phyloP scores from a whole-genome alignment of 371 early-diverging fungal species.

The Mortierella sp. region DNA sequence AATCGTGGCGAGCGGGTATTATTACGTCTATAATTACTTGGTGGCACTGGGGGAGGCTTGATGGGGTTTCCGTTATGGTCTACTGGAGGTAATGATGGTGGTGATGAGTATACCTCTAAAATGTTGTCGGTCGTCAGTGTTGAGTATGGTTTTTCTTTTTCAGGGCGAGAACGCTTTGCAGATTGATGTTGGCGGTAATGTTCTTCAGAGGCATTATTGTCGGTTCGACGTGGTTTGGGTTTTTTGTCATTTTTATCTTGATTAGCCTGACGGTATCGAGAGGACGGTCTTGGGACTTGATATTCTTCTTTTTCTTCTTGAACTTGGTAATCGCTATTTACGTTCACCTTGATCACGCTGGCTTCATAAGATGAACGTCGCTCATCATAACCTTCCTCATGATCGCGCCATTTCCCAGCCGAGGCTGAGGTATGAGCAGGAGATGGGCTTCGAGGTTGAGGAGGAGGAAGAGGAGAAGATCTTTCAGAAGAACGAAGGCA shows the following conservation, averaged over 20 bases:
- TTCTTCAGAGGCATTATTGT: too few species aligned
- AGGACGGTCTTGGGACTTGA: neutral
- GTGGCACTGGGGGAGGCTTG: neutral
- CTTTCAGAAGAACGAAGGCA: neutral
- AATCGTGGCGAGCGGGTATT: neutral
- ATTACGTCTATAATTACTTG: neutral
- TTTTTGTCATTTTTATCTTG: too few species aligned
- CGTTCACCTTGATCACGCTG: neutral
- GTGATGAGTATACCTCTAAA: neutral
- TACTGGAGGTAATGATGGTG: neutral
- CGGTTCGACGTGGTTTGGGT: too few species aligned
- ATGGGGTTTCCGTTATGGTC: neutral
- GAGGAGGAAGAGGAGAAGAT: neutral
- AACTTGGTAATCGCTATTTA: neutral
- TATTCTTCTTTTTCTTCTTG: neutral
- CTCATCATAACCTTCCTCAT: neutral
- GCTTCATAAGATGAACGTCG: neutral
- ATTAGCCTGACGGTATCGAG: too few species aligned
- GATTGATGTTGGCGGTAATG: too few species aligned
- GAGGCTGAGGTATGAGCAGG: neutral
- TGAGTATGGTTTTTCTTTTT: neutral
- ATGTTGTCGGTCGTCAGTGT: slow-evolving; percentile 2
- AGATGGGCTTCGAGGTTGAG: neutral
- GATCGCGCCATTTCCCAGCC: neutral
- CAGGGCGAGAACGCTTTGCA: neutral